Evolutionary conservation across 2,329 filamentous ascomycete genomes (phyloP).

Genomic region (Trichoderma simmonsii): DNA sequence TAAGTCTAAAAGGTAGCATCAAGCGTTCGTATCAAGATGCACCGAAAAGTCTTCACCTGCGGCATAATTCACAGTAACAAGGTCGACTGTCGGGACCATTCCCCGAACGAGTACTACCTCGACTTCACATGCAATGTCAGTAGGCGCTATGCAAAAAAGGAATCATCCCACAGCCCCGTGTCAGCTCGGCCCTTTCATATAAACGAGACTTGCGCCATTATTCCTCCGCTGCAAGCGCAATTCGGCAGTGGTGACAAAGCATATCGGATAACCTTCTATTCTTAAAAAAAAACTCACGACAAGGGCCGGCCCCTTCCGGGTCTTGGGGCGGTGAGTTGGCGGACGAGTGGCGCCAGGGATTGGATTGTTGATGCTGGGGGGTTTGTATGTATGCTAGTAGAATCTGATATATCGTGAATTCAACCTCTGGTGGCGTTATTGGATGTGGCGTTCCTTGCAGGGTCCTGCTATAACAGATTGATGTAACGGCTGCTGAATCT

Average conservation of each 20-base stretch:
- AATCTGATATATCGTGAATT: neutral
- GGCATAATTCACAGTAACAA: neutral
- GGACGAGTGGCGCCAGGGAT: neutral
- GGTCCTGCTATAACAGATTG: neutral
- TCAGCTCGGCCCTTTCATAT: neutral
- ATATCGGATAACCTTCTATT: neutral
- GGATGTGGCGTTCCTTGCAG: neutral
- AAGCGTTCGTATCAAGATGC: neutral
- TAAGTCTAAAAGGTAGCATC: neutral
- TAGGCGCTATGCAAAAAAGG: neutral
- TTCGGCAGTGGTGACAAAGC: neutral
- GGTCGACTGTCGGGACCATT: neutral
- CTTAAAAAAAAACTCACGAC: neutral
- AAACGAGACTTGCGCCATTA: neutral
- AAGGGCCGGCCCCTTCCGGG: constrained; percentile 7
- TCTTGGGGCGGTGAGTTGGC: constrained; percentile 8
- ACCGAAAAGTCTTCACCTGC: neutral
- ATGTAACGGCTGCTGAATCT: neutral
- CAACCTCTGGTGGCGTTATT: neutral
- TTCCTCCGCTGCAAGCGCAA: neutral
- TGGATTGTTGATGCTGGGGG: neutral
- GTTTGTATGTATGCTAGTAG: neutral
- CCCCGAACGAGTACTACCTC: neutral
- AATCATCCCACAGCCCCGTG: neutral
- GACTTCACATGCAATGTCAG: neutral